Base-by-base conservation (phyloP, 208 protist species). In the Wallacemonas rigidus region DNA sequence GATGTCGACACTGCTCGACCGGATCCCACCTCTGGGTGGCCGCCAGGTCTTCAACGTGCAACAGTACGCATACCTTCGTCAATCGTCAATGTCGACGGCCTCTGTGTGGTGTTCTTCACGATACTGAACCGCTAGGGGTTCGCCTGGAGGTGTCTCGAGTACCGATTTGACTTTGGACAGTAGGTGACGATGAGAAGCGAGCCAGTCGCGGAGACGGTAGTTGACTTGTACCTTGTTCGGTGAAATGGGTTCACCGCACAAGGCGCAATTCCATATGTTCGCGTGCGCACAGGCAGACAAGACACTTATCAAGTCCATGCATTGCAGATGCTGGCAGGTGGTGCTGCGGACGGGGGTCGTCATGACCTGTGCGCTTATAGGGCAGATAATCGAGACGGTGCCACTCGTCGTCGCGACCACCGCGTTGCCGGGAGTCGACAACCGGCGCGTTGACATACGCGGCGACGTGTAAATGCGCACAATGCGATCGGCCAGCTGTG, bases 191-290 rank as follows among this genome's bases (percentile, higher is more conserved):
- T 95, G 74, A 6, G 55, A 67, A 26, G 83, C 69, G 45, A 96
- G 70, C 89, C 88, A 94, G 11, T 93, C 81, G 55, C 77, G 76
- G 8, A 96, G 72, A n/a, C 85, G 80, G 72, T 94, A 87, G 75
- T 96, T 91, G 8, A 94, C 83, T 12, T 72, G 50, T 35, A 94
- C 86, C 6, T 85, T 85, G 39, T 77, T 39, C 1, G 89, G 91
- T 47, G 55, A 72, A 67, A 88, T 91, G 11, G 85, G 77, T 9
- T 81, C 79, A 56, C 69, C 75, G 73, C 91, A 96, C 11, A 96
- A 64, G 12, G 91, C 88, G 65, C 91, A 96, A 79, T 96, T 96
- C 89, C 91, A 96, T 5, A 94, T 74, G 76, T 94, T 89, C 15
- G 76, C 80, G 26, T 81, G 82, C n/a, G 62, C 48, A 56, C 87